Conservation (phyloP, 768 basidiomycete genomes). For the Rhodosporidiobolus sp. region DNA sequence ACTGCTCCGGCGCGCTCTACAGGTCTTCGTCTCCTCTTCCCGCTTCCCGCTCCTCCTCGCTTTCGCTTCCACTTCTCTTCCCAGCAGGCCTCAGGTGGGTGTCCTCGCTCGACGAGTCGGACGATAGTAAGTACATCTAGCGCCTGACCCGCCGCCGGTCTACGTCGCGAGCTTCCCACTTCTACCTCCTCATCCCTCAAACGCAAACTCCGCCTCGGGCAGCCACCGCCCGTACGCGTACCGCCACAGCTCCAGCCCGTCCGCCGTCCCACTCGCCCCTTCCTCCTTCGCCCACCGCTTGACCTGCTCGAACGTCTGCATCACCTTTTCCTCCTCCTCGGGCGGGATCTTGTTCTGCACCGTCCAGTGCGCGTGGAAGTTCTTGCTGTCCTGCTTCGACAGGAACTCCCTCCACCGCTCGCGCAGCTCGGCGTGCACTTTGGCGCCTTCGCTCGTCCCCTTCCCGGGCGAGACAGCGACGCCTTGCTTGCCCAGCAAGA, state of each 20-base stretch:
- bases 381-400: conserved; percentile 30
- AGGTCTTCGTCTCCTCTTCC: no score
- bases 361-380: conserved; percentile 34
- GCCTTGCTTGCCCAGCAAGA: conserved; percentile 27
- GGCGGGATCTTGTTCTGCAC: conserved; percentile 34
- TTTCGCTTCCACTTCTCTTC: no score
- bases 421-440: conserved; percentile 17
- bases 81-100: no score
- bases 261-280: conserved; percentile 13
- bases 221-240: conserved; percentile 22
- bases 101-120: no score
- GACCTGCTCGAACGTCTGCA: background rate
- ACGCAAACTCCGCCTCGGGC: conserved; percentile 20
- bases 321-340: conserved; percentile 23
- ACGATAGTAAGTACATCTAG: no score
- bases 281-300: conserved; percentile 9
- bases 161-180: background rate
- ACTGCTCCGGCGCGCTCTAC: no score
- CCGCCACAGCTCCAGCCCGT: conserved; percentile 23
- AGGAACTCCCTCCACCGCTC: conserved; percentile 18
- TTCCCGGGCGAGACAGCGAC: conserved; percentile 21
- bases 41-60: no score
- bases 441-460: conserved; percentile 8
- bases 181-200: background rate
- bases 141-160: no score